Evolutionary conservation across 345 rosid species (phyloP), one percentile per base, ranked within the genome.

Genomic region (Barbarea vulgaris): DNA sequence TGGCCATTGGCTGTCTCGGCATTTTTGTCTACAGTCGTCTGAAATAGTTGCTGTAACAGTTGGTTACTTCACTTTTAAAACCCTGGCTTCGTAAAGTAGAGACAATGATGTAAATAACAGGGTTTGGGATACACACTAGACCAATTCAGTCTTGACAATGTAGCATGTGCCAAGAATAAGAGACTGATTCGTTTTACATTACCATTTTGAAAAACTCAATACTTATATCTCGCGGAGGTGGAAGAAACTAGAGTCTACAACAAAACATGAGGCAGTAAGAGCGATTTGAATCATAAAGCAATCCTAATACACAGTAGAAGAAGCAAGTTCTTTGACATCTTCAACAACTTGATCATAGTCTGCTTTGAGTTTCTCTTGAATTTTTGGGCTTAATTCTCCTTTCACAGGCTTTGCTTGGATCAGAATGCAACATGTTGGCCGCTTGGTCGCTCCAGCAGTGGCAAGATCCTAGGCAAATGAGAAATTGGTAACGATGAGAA

Each of bases 391-490:
- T 61, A 89, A 14, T 71, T 91, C 97, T 6, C 96, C 98, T 84
- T 93, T 91, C 0, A 72, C 55, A 6, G 98, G 98, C 79, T 88
- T 85, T 19, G 89, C 83, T 65, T 77, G 74, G 54, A 93, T 89
- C 73, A 92, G 87, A 79, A 92, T 83, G 52, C 96, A 93, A 75
- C 98, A 93, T 42, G 98, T 90, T 3, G 98, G 96, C 82, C 96
- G 85, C 86, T 90, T 93, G 54, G 97, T 90, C 12, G 86, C 89
- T 41, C 96, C 94, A 10, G 96, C 98, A 47, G 85, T 89, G 2
- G 96, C 95, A 73, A 93, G 93, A 73, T 90, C 95, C 98, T 90
- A 84, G 9, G 36, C 72, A 67, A 36, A n/a, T 17, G 3, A 25
- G 58, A 12, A 53, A 53, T 24, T 19, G 57, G 58, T 66, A 27